These are phyloP conservation scores for Cymodocea nodosa DNA, from an alignment of 116 monocot genomes.

Conservation along the genomic window DNA sequence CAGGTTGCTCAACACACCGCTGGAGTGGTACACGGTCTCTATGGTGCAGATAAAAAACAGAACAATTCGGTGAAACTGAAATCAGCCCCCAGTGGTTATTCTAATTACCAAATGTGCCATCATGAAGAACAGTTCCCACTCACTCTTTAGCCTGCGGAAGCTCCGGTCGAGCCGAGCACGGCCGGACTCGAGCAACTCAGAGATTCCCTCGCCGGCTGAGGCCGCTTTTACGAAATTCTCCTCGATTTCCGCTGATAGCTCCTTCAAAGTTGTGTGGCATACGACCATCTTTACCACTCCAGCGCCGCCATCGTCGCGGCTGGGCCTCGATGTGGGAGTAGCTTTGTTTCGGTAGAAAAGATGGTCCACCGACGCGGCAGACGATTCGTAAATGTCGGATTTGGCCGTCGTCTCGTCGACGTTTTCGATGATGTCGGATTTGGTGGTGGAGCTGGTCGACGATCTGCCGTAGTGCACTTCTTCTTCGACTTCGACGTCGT, in stretches of 20 bases:
- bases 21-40: constrained; percentile 99
- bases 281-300: constrained; percentile 40
- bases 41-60: constrained; percentile 5
- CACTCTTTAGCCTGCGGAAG: constrained; percentile 87
- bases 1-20: constrained; percentile 58
- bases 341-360: too few relatives aligned
- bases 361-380: constrained; percentile 4
- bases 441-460: neutral
- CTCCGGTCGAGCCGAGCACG: constrained; percentile 74
- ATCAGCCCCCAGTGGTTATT: neutral
- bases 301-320: neutral
- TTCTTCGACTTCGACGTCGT: constrained; percentile 1
- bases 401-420: constrained; percentile 20
- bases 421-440: constrained; percentile 10
- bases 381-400: constrained; percentile 20
- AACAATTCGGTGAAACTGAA: too few relatives aligned
- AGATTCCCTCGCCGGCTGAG: constrained; percentile 50
- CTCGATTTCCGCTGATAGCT: constrained; percentile 66
- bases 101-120: neutral
- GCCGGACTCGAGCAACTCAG: constrained; percentile 72
- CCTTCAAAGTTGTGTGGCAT: constrained; percentile 62
- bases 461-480: too few relatives aligned
- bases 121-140: constrained; percentile 8
- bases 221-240: constrained; percentile 78
- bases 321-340: too few relatives aligned